These are phyloP conservation scores for Lolium multiflorum DNA, from an alignment of 176 grass and related monocot species.

Conservation along the genomic window DNA sequence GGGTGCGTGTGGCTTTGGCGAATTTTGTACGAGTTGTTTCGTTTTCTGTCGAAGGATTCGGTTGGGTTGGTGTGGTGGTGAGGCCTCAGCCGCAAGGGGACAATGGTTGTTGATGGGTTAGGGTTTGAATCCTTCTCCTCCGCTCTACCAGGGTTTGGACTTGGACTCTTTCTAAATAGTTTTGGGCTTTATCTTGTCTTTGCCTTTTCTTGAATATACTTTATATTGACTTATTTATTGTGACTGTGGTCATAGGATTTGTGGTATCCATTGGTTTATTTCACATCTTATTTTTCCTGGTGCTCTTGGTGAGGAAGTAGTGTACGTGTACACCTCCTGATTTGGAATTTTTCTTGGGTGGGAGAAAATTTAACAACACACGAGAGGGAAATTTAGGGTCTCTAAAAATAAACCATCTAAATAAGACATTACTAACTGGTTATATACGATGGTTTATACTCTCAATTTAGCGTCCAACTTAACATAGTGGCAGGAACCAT, in stretches of 20 bases:
- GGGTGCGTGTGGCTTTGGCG: background rate
- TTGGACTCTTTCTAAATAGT: constrained; percentile 24
- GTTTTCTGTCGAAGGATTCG: background rate
- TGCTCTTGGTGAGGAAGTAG: no score
- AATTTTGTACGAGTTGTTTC: background rate
- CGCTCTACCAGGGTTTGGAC: background rate
- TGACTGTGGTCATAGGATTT: background rate
- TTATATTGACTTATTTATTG: background rate
- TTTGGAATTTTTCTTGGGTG: no score
- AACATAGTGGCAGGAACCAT: no score
- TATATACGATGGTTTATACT: no score
- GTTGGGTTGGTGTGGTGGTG: background rate
- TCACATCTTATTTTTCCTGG: no score
- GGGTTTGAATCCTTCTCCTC: constrained; percentile 36
- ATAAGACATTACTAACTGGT: no score
- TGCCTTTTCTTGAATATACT: background rate
- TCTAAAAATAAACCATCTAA: no score
- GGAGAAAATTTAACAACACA: no score
- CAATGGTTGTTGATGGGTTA: background rate
- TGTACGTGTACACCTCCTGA: no score
- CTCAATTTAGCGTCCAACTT: no score
- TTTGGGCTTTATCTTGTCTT: background rate
- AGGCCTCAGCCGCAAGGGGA: background rate
- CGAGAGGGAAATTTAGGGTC: no score
- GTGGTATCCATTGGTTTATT: background rate